These are phyloP conservation scores for Epicoccum nigrum DNA, from an alignment of 2,329 filamentous ascomycete genomes.

Conservation along the genomic window DNA sequence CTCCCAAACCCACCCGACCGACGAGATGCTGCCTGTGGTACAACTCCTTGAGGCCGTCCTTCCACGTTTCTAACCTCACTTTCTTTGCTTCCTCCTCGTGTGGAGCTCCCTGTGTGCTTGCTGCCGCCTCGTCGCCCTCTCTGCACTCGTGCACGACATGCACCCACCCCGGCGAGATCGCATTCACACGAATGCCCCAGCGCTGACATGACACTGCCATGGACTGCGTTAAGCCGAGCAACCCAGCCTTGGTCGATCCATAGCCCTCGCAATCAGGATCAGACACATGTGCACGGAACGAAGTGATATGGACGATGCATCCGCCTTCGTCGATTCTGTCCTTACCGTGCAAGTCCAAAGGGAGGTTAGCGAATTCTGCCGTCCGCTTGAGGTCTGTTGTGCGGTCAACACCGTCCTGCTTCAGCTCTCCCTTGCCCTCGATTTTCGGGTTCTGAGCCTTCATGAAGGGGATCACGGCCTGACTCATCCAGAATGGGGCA, in stretches of 20 bases:
- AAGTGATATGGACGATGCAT: conserved; percentile 54
- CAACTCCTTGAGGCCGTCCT: conserved; percentile 52
- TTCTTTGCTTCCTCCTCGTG: conserved; percentile 25
- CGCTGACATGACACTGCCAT: conserved; percentile 54
- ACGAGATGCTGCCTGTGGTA: conserved; percentile 58
- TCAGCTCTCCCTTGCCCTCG: neutral
- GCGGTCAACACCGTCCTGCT: conserved; percentile 23
- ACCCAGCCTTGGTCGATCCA: conserved; percentile 56
- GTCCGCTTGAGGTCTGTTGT: conserved; percentile 28
- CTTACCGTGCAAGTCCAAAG: conserved; percentile 26
- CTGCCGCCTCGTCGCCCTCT: conserved; percentile 49
- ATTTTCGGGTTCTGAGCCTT: conserved; percentile 25
- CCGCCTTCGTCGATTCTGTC: conserved; percentile 34
- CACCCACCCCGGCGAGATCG: conserved; percentile 59
- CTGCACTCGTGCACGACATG: conserved; percentile 53
- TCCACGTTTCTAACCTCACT: conserved; percentile 45
- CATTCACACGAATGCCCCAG: conserved; percentile 54
- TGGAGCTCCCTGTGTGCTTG: conserved; percentile 19
- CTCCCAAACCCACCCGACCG: conserved; percentile 57
- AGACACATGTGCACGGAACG: conserved; percentile 57
- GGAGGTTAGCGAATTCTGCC: conserved; percentile 28
- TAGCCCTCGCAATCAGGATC: conserved; percentile 59
- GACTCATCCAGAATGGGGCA: conserved; percentile 30
- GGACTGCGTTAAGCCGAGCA: conserved; percentile 57
- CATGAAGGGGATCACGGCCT: conserved; percentile 32